A percentile compares a stretch with the other conserved stretches of the same genome.
Evolutionary conservation across 2,329 filamentous ascomycete genomes (phyloP).

Genomic region (Aspergillus sclerotialis): DNA sequence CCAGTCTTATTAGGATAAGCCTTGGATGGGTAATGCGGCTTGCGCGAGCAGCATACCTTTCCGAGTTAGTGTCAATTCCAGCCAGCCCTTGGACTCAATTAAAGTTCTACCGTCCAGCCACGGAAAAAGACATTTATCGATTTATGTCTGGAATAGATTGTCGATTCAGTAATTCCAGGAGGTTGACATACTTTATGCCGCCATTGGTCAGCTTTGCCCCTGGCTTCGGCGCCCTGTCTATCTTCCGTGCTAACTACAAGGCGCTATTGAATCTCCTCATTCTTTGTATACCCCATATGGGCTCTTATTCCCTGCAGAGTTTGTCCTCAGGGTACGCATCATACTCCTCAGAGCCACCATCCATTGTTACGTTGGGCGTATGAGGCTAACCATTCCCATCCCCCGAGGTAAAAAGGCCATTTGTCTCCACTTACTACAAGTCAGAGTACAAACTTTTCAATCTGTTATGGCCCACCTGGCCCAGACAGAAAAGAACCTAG

Average conservation of each 20-base stretch:
- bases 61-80: conserved; percentile 39
- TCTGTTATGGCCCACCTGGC: background rate
- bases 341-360: conserved; percentile 53
- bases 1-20: conserved; percentile 53
- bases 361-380: conserved; percentile 52
- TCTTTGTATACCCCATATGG: conserved; percentile 53
- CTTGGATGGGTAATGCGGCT: conserved; percentile 54
- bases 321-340: conserved; percentile 50
- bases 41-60: conserved; percentile 56
- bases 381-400: conserved; percentile 31
- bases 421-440: too few species aligned
- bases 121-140: conserved; percentile 1
- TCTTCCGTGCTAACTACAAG: background rate
- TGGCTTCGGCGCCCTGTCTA: conserved; percentile 1
- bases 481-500: too few species aligned
- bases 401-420: too few species aligned
- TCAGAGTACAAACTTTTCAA: background rate
- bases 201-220: conserved; percentile 32
- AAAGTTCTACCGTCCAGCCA: background rate
- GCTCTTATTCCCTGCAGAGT: conserved; percentile 48
- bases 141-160: conserved; percentile 19
- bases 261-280: too few species aligned
- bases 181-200: conserved; percentile 42
- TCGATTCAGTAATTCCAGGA: conserved; percentile 40
- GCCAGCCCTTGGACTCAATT: background rate